Base-by-base conservation (phyloP, 306 rosid genomes). In the Pyrus pyrifolia region DNA sequence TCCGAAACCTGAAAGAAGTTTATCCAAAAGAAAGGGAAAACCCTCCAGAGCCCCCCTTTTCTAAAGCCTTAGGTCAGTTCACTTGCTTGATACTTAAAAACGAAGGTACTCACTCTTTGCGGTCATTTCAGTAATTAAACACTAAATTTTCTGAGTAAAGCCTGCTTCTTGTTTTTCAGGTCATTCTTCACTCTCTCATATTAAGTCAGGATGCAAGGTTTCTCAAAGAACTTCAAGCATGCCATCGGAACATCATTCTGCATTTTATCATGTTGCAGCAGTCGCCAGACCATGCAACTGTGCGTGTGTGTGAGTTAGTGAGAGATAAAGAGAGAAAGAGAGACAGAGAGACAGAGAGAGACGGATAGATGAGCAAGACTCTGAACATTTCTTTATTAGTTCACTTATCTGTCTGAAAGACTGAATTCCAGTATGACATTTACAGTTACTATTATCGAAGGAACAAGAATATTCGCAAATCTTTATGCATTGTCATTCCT, bases 11-110 rank as follows among this genome's bases (percentile, higher is more conserved):
- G 31, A 4, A 11, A 51, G 11, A 46, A 10, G n/a, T 5, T 3
- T 5, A 17, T 71, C 71, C 38, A 85, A 14, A 59, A 81, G 91
- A 81, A 88, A 88, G 80, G 88, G 89, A 85, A 81, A 27, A 71
- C 89, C 91, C 15, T 35, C 25, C 11, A 79, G 88, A 59, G 82
- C 89, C 82, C 91, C 89, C 30, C 72, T 88, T 63, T 75, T 74
- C 75, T 85, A 52, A 85, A 75, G 12, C 27, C 61, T 53, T 33
- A 42, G 51, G 65, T 67, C 38, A 40, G 11, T 70, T 13, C 13
- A 46, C 33, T 29, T 35, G 69, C 23, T 53, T 67, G 52, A 13
- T 17, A 12, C 14, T 3, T 23, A 22, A 68, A n/a, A 63, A 30
- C 22, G 11, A 4, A 31, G 33, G 45, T 31, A 33, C 38, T 19